A percentile compares a stretch with the other conserved stretches of the same genome.
Evolutionary conservation across 1,284 basidiomycete genomes (phyloP).

Genomic region (Cryptococcus sp.): DNA sequence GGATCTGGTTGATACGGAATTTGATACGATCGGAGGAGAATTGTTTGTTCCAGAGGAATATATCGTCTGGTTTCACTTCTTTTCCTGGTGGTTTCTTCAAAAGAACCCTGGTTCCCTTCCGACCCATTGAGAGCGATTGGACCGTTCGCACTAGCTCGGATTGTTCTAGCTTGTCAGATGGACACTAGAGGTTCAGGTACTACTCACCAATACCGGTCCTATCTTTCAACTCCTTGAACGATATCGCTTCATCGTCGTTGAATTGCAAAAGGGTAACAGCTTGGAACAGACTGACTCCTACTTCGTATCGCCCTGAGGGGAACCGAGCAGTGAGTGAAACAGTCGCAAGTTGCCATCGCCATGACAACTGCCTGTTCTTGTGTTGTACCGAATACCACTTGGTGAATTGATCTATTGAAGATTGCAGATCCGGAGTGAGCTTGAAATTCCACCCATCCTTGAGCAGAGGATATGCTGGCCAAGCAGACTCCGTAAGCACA

Average conservation of each 20-base stretch:
- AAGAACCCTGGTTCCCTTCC: slow-evolving; percentile 71
- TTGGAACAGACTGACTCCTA: slow-evolving; percentile 87
- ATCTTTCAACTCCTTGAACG: slow-evolving; percentile 65
- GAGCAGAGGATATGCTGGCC: slow-evolving; percentile 51
- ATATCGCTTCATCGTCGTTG: slow-evolving; percentile 59
- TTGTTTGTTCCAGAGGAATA: slow-evolving; percentile 74
- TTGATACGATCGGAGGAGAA: slow-evolving; percentile 76
- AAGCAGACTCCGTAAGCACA: slow-evolving; percentile 56
- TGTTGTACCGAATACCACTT: slow-evolving; percentile 72
- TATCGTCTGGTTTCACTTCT: slow-evolving; percentile 72
- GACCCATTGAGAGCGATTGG: slow-evolving; percentile 86
- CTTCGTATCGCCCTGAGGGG: slow-evolving; percentile 68
- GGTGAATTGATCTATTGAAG: slow-evolving; percentile 59
- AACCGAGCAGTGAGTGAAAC: slow-evolving; percentile 69
- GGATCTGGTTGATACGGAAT: slow-evolving; percentile 93
- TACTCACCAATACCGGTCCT: slow-evolving; percentile 71
- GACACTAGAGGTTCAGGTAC: neutral
- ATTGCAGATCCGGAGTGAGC: slow-evolving; percentile 59
- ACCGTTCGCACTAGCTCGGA: slow-evolving; percentile 74
- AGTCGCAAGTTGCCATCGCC: slow-evolving; percentile 77
- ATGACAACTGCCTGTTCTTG: slow-evolving; percentile 65
- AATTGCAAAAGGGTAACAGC: slow-evolving; percentile 84
- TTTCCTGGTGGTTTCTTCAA: slow-evolving; percentile 72
- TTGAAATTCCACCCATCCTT: slow-evolving; percentile 44
- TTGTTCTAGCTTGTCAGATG: slow-evolving; percentile 53